These are phyloP conservation scores for Dioscorea cayenensis DNA, from an alignment of 116 monocot species.

Conservation along the genomic window DNA sequence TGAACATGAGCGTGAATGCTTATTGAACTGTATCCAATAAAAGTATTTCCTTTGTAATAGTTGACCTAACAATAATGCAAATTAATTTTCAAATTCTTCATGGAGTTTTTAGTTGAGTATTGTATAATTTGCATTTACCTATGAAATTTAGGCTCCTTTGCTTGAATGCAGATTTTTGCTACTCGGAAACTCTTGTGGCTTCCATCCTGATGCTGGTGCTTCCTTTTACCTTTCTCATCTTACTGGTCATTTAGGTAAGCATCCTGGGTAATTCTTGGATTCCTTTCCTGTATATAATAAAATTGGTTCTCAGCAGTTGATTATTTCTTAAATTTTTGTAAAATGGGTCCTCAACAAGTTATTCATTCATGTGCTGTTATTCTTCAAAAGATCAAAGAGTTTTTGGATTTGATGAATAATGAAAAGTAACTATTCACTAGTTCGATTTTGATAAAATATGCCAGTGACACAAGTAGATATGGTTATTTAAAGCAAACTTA, in stretches of 20 bases:
- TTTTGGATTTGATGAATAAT: too few species aligned
- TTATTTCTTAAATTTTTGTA: conserved; percentile 1
- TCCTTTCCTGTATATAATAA: conserved; percentile 1
- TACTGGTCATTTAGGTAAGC: conserved; percentile 82
- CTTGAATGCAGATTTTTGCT: conserved; percentile 63
- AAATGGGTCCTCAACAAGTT: background rate
- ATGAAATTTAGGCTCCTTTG: background rate
- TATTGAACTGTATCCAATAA: too few species aligned
- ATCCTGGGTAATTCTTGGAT: background rate
- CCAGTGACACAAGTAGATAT: too few species aligned
- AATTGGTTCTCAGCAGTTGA: background rate
- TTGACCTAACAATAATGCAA: background rate
- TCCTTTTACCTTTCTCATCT: conserved; percentile 98
- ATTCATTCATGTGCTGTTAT: too few species aligned
- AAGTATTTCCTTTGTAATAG: too few species aligned
- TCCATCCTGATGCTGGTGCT: conserved; percentile 98
- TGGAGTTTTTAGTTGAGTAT: background rate
- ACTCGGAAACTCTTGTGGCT: conserved; percentile 86
- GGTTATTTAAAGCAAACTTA: too few species aligned
- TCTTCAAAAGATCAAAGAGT: too few species aligned
- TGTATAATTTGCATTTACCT: background rate
- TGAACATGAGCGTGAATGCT: too few species aligned
- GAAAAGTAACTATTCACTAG: too few species aligned
- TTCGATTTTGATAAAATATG: too few species aligned
- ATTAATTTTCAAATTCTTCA: background rate